These are phyloP conservation scores for Fomes fomentarius DNA, from an alignment of 1,284 basidiomycete genomes.

Conservation along the genomic window DNA sequence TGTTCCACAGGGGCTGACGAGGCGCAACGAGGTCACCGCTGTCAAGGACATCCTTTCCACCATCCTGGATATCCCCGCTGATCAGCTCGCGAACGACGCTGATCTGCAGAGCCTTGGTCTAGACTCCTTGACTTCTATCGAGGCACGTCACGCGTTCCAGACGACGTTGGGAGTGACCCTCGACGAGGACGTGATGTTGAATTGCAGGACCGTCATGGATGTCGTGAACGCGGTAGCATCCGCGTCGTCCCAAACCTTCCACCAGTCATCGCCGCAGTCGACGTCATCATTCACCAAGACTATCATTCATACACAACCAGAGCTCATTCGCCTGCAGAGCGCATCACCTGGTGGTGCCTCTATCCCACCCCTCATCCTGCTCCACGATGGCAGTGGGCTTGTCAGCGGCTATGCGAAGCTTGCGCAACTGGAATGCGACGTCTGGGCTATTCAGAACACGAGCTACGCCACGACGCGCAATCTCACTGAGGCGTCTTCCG, in stretches of 20 bases:
- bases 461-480: slow-evolving; percentile 35
- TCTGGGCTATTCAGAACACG: slow-evolving; percentile 67
- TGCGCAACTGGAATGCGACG: slow-evolving; percentile 45
- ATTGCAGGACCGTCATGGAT: slow-evolving; percentile 12
- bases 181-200: slow-evolving; percentile 27
- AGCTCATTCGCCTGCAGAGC: slow-evolving; percentile 8
- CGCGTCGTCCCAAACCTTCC: too few species aligned
- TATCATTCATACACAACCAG: not conserved
- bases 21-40: slow-evolving; percentile 23
- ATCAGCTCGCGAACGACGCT: slow-evolving; percentile 44
- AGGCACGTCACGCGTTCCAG: slow-evolving; percentile 51
- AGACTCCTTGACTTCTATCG: slow-evolving; percentile 67
- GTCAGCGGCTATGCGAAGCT: slow-evolving; percentile 55
- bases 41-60: slow-evolving; percentile 49
- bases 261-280: too few species aligned
- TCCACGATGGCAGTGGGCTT: slow-evolving; percentile 75
- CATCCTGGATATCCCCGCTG: slow-evolving; percentile 47
- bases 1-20: too few species aligned
- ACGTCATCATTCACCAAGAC: too few species aligned
- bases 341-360: slow-evolving; percentile 17
- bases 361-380: slow-evolving; percentile 54
- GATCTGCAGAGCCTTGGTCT: slow-evolving; percentile 55
- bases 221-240: too few species aligned
- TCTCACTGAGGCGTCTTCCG: slow-evolving; percentile 46
- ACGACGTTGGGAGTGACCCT: slow-evolving; percentile 42